Percentiles rank a stretch among this genome's conserved stretches.
These are phyloP conservation scores for Gossypium schwendimanii DNA, from an alignment of 441 rosid species.

Conservation along the genomic window DNA sequence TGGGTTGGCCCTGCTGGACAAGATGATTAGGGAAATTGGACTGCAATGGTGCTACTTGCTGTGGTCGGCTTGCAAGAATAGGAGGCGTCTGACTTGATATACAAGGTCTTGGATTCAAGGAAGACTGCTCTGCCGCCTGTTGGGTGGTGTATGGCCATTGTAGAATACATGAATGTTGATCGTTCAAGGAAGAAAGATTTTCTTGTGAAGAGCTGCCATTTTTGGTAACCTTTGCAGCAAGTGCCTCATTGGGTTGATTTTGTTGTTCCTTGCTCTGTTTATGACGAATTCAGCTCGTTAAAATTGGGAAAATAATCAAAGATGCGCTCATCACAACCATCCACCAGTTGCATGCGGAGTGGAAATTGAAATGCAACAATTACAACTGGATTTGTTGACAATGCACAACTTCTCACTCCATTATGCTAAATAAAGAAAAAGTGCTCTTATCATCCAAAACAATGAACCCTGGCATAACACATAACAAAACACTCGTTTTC, in stretches of 20 bases:
- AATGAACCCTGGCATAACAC: not conserved
- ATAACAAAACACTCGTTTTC: not conserved
- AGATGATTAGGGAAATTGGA: slow-evolving; percentile 10
- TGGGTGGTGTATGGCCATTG: slow-evolving; percentile 20
- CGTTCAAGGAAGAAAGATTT: slow-evolving; percentile 11
- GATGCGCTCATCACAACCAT: not conserved
- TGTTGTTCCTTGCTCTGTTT: slow-evolving; percentile 24
- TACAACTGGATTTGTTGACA: not conserved
- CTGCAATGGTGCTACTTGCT: slow-evolving; percentile 16
- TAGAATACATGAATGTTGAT: slow-evolving; percentile 19
- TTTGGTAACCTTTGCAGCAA: slow-evolving; percentile 17
- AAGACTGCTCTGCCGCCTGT: slow-evolving; percentile 17
- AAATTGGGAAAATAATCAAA: not conserved
- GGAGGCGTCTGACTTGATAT: not conserved
- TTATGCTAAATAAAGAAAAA: not conserved
- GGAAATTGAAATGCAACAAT: not conserved
- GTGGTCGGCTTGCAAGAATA: slow-evolving; percentile 10
- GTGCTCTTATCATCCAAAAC: not conserved
- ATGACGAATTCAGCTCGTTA: slow-evolving; percentile 13
- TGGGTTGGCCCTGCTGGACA: slow-evolving; percentile 16
- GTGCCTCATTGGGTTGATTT: slow-evolving; percentile 13
- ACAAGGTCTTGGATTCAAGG: slow-evolving; percentile 15
- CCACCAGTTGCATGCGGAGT: not conserved
- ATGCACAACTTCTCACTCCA: not conserved
- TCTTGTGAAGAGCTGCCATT: slow-evolving; percentile 19